Percentiles rank a stretch among this genome's conserved stretches.
These are phyloP conservation scores for Petunia axillaris DNA, from an alignment of 257 asterid genomes.

Conservation along the genomic window DNA sequence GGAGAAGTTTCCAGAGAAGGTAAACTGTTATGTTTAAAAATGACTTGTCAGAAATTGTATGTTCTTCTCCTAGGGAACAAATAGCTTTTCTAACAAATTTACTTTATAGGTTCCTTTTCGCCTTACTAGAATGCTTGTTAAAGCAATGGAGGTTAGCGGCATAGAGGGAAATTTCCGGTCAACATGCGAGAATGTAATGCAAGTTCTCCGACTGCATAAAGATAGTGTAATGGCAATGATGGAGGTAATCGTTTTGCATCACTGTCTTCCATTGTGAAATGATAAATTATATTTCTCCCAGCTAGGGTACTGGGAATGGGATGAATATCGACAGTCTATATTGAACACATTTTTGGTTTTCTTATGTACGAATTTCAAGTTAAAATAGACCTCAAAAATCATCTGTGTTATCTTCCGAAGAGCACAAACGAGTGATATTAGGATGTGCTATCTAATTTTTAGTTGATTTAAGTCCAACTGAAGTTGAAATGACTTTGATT, in stretches of 20 bases:
- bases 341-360: background rate
- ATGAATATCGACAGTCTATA: background rate
- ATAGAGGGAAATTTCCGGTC: conserved; percentile 97
- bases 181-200: conserved; percentile 97
- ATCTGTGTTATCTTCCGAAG: conserved; percentile 7
- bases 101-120: conserved; percentile 94
- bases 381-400: background rate
- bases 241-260: conserved; percentile 65
- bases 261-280: background rate
- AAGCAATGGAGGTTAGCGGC: conserved; percentile 99
- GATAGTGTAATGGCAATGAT: conserved; percentile 99
- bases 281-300: background rate
- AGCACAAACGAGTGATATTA: background rate
- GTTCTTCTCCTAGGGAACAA: conserved; percentile 16
- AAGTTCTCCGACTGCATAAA: conserved; percentile 89
- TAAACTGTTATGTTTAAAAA: conserved; percentile 29
- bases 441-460: background rate
- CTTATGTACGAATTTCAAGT: background rate
- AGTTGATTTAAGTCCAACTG: background rate
- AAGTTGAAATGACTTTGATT: background rate
- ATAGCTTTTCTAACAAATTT: conserved; percentile 18
- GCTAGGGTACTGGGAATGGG: background rate
- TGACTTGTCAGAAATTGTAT: background rate
- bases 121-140: conserved; percentile 97
- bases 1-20: conserved; percentile 99